Evolutionary conservation across 257 asterid species (phyloP).

Genomic region (Nicotiana attenuata): DNA sequence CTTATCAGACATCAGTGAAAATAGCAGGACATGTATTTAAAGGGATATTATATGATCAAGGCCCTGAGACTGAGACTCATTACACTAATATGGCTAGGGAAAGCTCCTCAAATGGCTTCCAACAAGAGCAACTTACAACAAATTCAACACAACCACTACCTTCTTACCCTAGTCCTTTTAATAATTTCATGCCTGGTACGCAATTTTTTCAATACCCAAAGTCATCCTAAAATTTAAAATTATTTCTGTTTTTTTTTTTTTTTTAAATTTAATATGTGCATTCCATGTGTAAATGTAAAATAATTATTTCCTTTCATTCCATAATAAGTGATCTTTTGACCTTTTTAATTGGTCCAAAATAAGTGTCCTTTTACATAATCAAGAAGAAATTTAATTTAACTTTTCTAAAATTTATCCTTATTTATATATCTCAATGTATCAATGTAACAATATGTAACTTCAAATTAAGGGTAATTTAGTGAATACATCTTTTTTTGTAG

Average conservation of each 20-base stretch:
- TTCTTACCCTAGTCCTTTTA: conserved; percentile 16
- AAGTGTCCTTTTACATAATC: no score
- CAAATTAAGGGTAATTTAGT: no score
- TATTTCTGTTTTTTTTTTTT: not conserved
- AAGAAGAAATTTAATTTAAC: no score
- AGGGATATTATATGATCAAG: conserved; percentile 63
- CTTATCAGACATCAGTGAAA: conserved; percentile 59
- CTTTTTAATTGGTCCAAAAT: no score
- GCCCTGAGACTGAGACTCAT: conserved; percentile 26
- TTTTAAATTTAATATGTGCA: not conserved
- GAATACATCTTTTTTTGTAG: no score
- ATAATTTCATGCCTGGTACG: conserved; percentile 15
- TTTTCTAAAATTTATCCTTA: no score
- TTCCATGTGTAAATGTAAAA: not conserved
- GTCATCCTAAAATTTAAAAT: conserved; percentile 8
- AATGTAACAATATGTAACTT: no score
- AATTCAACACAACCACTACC: conserved; percentile 11
- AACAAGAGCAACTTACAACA: not conserved
- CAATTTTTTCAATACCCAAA: conserved; percentile 37
- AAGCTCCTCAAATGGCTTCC: conserved; percentile 26
- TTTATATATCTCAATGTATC: no score
- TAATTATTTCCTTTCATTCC: not conserved
- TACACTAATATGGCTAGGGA: conserved; percentile 26
- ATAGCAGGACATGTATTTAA: conserved; percentile 60
- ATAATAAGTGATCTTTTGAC: no score